Base-by-base conservation (phyloP, 768 basidiomycete genomes). In the Scleroderma bovista region DNA sequence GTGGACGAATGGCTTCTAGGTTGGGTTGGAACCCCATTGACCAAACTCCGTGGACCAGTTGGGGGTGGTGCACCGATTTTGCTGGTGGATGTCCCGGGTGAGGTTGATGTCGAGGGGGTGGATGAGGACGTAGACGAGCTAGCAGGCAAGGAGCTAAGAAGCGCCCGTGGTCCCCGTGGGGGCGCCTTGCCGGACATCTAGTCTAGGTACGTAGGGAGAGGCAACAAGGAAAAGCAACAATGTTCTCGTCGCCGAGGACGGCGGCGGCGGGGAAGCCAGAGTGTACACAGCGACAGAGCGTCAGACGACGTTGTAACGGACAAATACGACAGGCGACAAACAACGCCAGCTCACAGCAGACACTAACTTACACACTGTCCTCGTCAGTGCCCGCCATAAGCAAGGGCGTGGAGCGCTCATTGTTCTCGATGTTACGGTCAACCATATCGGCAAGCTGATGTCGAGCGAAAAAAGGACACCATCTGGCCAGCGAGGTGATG, bases 111-210 rank as follows among this genome's bases (percentile, higher is more conserved):
- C 22, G 73, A 57, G 50, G 72, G 56, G 48, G 65, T 51, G 42
- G 68, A 60, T 51, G 70, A 47, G 43, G 71, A 61, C 23, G 70
- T 53, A 51, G 58, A 53, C 16, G 69, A 44, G 12, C 52, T 49
- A 26, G 70, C 63, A 46, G 70, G 71, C 11, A 71, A 57, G 34
- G 75, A 68, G 51, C 77, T 78, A 53, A 80, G 60, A 52, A 89
- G 72, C 40, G 86, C 86, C 52, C 86, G 72, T 41, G 86, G 86
- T 49, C 86, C 86, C 57, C 74, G 77, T 56, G 86, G 86, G 58
- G 86, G 86, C 46, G 79, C 81, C 72, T 84, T 87, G 62, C 86
- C 84, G 68, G 86, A 86, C 86, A 88, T 86, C 52, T 54, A 62
- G 50, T 24, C 36, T 32, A 38, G 13, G 48, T 16, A 20, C 11